Evolutionary conservation across 495 filamentous ascomycete genomes (phyloP).

Genomic region (Xylaria nigripes): DNA sequence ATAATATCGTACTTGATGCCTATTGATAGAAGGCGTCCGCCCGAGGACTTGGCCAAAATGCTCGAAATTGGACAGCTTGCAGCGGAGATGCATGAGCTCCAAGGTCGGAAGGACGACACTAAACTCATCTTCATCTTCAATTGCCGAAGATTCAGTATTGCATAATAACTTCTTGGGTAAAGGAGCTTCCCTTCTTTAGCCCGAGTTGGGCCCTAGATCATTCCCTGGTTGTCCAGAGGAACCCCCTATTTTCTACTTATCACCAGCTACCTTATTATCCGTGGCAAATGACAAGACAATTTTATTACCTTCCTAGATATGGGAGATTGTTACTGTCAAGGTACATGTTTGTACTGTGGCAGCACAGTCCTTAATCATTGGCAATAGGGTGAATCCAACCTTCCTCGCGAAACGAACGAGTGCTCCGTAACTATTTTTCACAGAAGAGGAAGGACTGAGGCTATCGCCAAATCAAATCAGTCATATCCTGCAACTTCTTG

Average conservation of each 20-base stretch:
- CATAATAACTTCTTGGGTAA: background rate
- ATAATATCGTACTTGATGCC: conserved; percentile 7
- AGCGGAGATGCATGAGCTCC: conserved; percentile 5
- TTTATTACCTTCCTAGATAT: too few species aligned
- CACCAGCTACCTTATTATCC: background rate
- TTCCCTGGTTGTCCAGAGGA: conserved; percentile 5
- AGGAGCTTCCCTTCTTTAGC: conserved; percentile 1
- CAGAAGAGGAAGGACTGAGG: background rate
- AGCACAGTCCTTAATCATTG: background rate
- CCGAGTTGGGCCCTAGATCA: conserved; percentile 3
- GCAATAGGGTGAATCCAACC: background rate
- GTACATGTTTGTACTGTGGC: background rate
- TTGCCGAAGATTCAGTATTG: conserved; percentile 4
- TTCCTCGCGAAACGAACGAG: background rate
- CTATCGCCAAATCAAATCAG: background rate
- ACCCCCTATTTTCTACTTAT: conserved; percentile 1
- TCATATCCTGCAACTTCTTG: background rate
- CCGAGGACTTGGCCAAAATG: conserved; percentile 1
- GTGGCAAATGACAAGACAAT: background rate
- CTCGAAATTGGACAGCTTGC: conserved; percentile 7
- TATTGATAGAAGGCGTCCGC: background rate
- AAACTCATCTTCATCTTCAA: background rate
- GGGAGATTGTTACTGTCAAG: background rate
- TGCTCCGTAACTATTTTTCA: background rate
- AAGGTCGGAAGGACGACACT: conserved; percentile 1